Evolutionary conservation across 495 filamentous ascomycete genomes (phyloP).

Genomic region (Xylaria acuta): DNA sequence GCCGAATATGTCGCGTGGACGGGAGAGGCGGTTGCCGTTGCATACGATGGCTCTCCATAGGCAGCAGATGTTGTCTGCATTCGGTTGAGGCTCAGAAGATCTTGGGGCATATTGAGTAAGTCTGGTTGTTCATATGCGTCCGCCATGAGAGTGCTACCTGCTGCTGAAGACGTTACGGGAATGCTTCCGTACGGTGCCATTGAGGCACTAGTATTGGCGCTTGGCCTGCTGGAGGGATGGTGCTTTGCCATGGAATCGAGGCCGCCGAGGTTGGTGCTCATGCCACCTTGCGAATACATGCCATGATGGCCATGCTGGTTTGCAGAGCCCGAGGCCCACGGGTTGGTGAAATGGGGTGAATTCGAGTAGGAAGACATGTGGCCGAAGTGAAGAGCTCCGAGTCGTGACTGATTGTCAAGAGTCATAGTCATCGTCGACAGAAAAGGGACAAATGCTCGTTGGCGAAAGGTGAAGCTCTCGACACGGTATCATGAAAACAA

Average conservation of each 20-base stretch:
- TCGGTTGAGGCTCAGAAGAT: constrained; percentile 68
- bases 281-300: constrained; percentile 62
- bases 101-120: constrained; percentile 77
- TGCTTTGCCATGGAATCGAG: constrained; percentile 53
- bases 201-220: constrained; percentile 65
- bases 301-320: constrained; percentile 56
- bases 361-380: constrained; percentile 66
- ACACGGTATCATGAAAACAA: constrained; percentile 14
- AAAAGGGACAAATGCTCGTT: constrained; percentile 25
- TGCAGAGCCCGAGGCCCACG: constrained; percentile 75
- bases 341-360: constrained; percentile 89
- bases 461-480: constrained; percentile 14
- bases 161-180: constrained; percentile 70
- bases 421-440: constrained; percentile 77
- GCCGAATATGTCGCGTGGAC: constrained; percentile 71
- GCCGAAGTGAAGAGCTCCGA: constrained; percentile 83
- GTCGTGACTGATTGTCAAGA: constrained; percentile 84
- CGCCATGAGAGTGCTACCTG: constrained; percentile 74
- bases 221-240: constrained; percentile 62
- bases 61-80: constrained; percentile 56
- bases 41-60: constrained; percentile 55
- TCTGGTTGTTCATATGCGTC: constrained; percentile 68
- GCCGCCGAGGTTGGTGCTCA: constrained; percentile 53
- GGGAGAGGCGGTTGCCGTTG: constrained; percentile 61
- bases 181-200: constrained; percentile 74